Evolutionary conservation across 2,329 filamentous ascomycete species (phyloP).

Genomic region (Boeremia exigua): DNA sequence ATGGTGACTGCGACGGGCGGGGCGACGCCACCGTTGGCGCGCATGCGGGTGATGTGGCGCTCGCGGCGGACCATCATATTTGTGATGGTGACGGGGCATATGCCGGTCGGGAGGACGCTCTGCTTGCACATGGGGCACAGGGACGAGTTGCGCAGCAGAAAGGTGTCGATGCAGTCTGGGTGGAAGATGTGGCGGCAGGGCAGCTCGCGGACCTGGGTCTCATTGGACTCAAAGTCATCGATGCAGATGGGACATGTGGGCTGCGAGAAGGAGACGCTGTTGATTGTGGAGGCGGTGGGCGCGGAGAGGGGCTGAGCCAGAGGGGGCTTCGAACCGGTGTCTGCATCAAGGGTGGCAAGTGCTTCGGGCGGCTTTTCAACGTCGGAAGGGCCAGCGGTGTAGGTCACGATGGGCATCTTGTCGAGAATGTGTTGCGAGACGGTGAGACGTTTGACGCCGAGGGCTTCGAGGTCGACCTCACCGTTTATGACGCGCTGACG

Average conservation of each 20-base stretch:
- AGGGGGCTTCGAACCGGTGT: slow-evolving; percentile 25
- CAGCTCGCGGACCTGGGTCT: slow-evolving; percentile 80
- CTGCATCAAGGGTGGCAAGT: slow-evolving; percentile 20
- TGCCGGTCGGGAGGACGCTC: slow-evolving; percentile 74
- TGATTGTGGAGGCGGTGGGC: slow-evolving; percentile 20
- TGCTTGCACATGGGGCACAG: slow-evolving; percentile 92
- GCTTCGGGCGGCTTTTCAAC: slow-evolving; percentile 26
- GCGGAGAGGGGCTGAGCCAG: slow-evolving; percentile 29
- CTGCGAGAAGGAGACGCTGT: slow-evolving; percentile 60
- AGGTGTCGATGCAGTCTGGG: slow-evolving; percentile 87
- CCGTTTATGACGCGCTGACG: slow-evolving; percentile 74
- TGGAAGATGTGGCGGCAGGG: slow-evolving; percentile 94
- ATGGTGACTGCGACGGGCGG: not conserved
- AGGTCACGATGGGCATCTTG: slow-evolving; percentile 79
- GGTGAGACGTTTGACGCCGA: slow-evolving; percentile 82
- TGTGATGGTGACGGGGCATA: slow-evolving; percentile 60
- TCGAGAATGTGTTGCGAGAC: slow-evolving; percentile 76
- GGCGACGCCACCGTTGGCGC: slow-evolving; percentile 47
- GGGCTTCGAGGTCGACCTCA: slow-evolving; percentile 82
- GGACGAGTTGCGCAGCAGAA: slow-evolving; percentile 77
- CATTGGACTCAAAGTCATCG: slow-evolving; percentile 73
- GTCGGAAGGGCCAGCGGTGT: slow-evolving; percentile 53
- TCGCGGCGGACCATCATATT: slow-evolving; percentile 88
- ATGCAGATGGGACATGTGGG: slow-evolving; percentile 90
- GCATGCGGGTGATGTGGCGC: slow-evolving; percentile 67